Evolutionary conservation across 2,329 filamentous ascomycete species (phyloP), one percentile per base, ranked within the genome.

Genomic region (Xylaria sp.): DNA sequence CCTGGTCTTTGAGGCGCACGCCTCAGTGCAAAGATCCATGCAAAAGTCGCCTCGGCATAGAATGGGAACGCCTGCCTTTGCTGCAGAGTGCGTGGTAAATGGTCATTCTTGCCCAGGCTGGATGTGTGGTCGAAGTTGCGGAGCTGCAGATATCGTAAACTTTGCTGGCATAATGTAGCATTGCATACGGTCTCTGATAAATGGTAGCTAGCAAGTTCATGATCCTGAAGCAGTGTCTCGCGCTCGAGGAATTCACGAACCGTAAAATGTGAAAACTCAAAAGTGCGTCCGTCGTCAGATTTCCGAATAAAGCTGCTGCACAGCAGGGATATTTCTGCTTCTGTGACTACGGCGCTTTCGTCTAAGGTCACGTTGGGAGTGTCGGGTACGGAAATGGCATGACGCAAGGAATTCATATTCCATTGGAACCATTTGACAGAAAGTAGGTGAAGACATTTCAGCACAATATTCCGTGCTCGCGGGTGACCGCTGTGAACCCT

Each of bases 261-360:
- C 0, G 69, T 64, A 21, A 67, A 69, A 52, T 70, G 69, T 0
- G 69, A 57, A 33, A 69, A 71, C 19, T 71, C 66, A 14, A 71
- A 66, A 8, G 6, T 1, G 2, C 21, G 2, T 25, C 46, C 62
- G 28, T 64, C 28, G 7, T 61, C 57, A 2, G 66, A 64, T 23
- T 69, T 69, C 23, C 67, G 42, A 53, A 69, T 61, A 21, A 71
- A 58, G 19, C 65, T 67, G 9, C 67, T 65, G 45, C 69, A 69
- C n/a, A 15, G 31, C 45, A 33, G 11, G 52, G 35, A 21, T 8
- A 62, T 43, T 25, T 63, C 23, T n/a, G 6, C 23, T 47, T 43
- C 42, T 33, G 25, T n/a, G 5, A 63, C 51, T 9, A 57, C 52
- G 12, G 12, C 7, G 37, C 31, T 4, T 28, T 54, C 4, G 6